Conservation (phyloP, 345 rosid genomes). For the Laguncularia racemosa region DNA sequence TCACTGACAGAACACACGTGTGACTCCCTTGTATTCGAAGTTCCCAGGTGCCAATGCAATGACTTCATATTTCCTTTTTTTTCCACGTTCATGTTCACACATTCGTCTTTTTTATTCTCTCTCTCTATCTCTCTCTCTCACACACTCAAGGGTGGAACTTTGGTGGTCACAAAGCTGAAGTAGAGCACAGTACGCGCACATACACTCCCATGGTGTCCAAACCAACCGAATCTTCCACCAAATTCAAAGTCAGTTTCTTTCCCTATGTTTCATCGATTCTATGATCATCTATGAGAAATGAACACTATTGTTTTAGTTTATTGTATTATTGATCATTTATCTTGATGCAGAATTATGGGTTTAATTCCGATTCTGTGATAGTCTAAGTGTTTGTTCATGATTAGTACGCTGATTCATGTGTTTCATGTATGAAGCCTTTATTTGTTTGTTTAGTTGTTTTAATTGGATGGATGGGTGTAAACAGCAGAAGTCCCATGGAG, state of each 20-base stretch:
- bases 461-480: neutral
- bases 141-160: neutral
- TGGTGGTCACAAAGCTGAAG: constrained; percentile 9
- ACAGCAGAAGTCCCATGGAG: constrained; percentile 57
- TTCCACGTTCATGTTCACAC: neutral
- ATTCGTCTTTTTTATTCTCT: fast-evolving
- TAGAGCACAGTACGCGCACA: neutral
- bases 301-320: no score
- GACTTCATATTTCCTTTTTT: neutral
- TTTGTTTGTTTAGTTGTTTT: constrained; percentile 1
- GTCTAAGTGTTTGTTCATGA: no score
- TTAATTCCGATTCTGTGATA: no score
- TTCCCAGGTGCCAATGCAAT: neutral
- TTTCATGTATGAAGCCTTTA: neutral
- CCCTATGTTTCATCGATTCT: constrained; percentile 1
- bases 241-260: constrained; percentile 31
- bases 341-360: no score
- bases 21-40: no score
- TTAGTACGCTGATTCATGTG: neutral
- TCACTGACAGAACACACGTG: constrained; percentile 13
- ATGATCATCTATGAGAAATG: no score
- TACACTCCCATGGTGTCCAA: constrained; percentile 29
- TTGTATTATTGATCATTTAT: neutral
- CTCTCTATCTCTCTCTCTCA: neutral
- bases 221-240: constrained; percentile 31